phyloP scores from a whole-genome alignment of 2,329 filamentous ascomycete genomes.

The Nothophoma quercina region DNA sequence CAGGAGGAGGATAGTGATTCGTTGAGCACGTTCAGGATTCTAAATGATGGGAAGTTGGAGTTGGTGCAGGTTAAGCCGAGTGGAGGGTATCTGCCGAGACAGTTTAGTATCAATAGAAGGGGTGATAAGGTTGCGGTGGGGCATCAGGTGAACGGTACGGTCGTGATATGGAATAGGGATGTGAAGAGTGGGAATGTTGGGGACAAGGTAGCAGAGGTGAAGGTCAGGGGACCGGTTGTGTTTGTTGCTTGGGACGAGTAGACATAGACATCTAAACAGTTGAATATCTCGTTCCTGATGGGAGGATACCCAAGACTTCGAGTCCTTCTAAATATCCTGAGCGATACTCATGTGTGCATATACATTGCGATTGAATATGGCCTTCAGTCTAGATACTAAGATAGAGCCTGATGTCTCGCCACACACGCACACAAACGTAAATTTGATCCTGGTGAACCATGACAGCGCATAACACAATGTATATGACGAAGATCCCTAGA shows the following conservation, averaged over 20 bases:
- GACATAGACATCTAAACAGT: too few species aligned
- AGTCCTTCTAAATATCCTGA: too few species aligned
- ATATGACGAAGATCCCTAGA: too few species aligned
- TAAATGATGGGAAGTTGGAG: slow-evolving; percentile 59
- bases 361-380: too few species aligned
- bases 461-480: too few species aligned
- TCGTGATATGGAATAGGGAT: slow-evolving; percentile 69
- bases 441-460: too few species aligned
- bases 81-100: slow-evolving; percentile 69
- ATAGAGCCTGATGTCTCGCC: too few species aligned
- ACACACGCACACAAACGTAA: too few species aligned
- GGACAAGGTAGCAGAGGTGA: slow-evolving; percentile 5
- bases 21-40: slow-evolving; percentile 57
- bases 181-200: slow-evolving; percentile 63
- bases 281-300: too few species aligned
- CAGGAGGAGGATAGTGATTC: slow-evolving; percentile 57
- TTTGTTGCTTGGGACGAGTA: slow-evolving; percentile 24
- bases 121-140: slow-evolving; percentile 71
- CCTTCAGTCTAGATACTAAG: too few species aligned
- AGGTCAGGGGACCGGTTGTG: slow-evolving; percentile 16
- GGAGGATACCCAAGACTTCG: too few species aligned
- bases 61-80: slow-evolving; percentile 65
- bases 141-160: slow-evolving; percentile 66
- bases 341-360: too few species aligned
- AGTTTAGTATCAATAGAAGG: slow-evolving; percentile 70